Base-by-base conservation (phyloP, 345 rosid species). In the Raphanus raphanistrum region DNA sequence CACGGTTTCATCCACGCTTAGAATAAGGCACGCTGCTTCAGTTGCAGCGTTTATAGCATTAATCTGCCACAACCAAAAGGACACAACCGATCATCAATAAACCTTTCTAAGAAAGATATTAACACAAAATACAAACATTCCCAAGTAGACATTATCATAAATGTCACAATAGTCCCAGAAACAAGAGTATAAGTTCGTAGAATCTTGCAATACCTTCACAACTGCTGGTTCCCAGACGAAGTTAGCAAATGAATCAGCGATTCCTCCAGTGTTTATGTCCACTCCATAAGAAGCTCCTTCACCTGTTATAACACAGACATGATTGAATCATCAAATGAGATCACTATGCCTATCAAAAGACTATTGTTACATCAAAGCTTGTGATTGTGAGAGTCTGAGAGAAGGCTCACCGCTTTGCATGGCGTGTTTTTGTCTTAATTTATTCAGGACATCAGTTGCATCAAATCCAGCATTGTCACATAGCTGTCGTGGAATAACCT, bases 381-480 rank as follows among this genome's bases (percentile, higher is more conserved):
- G 70, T 50, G 65, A 55, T 0, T 5, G 66, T 38, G 38, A 62
- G 8, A 55, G 1, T 5, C 63, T 38, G 38, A 62, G 8, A 63
- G 21, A 71, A 66, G 17, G 48, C 85, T 68, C 74, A 96, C 99
- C 98, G 50, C 93, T 89, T 71, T 90, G 90, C 77, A 87, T 91
- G 17, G 95, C 94, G 82, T 96, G 99, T 68, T 96, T 96, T 85
- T 93, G 97, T 76, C 99, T 88, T 66, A 93, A 80, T 87, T 96
- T 96, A 86, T 93, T 96, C 83, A 96, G 84, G 66, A 96, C 93
- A 84, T 96, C 99, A 83, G 98, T 96, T 41, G 99, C 97, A 84
- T 96, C 99, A 85, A 91, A 96, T 74, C 98, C 99, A 76, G 99
- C 99, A 87, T 96, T 96, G 84, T 93, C 98, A 82, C 98, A 96